Evolutionary conservation across 108 stramenopile species (phyloP).

Genomic region (Fragilaria crotonensis): DNA sequence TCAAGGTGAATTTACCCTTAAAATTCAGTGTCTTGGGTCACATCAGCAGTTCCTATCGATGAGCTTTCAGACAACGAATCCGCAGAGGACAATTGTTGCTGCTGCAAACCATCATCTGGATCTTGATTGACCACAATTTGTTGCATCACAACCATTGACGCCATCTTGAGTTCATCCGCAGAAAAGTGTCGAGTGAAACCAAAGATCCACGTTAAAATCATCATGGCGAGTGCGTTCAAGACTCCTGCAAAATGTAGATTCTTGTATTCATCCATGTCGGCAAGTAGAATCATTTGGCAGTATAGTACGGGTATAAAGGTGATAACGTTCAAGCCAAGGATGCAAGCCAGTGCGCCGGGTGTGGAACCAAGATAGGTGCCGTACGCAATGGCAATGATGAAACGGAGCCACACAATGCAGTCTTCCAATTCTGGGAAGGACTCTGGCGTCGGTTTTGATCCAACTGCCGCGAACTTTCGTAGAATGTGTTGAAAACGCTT

Average conservation of each 20-base stretch:
- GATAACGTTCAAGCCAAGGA: conserved; percentile 60
- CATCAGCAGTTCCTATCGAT: too few species aligned
- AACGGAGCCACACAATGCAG: conserved; percentile 52
- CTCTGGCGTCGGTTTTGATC: conserved; percentile 53
- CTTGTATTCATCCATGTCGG: conserved; percentile 41
- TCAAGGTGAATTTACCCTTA: too few species aligned
- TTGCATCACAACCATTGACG: too few species aligned
- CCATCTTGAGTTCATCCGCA: conserved; percentile 31
- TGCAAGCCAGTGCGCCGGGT: conserved; percentile 20
- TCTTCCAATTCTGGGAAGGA: conserved; percentile 63
- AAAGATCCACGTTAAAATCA: conserved; percentile 59
- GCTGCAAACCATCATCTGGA: too few species aligned
- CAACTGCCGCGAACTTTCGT: conserved; percentile 21
- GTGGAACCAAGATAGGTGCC: conserved; percentile 38
- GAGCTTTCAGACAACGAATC: too few species aligned
- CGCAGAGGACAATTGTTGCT: too few species aligned
- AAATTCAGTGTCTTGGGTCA: too few species aligned
- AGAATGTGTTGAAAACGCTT: conserved; percentile 3
- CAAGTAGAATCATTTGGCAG: conserved; percentile 39
- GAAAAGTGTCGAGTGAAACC: conserved; percentile 39
- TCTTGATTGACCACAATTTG: too few species aligned
- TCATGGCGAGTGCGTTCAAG: conserved; percentile 44
- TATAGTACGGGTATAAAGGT: conserved; percentile 60
- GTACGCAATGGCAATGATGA: conserved; percentile 36
- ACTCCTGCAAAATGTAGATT: conserved; percentile 51